These are phyloP conservation scores for Aegilops tauschii DNA, from an alignment of 176 grass and related monocot species.

Conservation along the genomic window DNA sequence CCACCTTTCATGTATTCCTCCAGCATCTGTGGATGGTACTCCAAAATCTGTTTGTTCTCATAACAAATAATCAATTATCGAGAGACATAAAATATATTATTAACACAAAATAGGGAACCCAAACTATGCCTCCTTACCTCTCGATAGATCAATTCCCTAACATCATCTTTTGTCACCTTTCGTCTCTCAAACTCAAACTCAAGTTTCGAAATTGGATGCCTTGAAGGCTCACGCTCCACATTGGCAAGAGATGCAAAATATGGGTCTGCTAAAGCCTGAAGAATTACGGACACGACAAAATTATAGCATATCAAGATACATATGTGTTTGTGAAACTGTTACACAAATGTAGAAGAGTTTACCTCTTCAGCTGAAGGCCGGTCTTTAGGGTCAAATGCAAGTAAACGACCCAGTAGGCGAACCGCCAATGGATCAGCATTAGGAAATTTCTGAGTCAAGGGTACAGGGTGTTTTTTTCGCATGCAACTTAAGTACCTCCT, in stretches of 20 bases:
- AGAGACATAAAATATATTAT: background rate
- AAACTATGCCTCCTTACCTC: constrained; percentile 55
- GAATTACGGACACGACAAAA: background rate
- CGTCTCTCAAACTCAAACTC: constrained; percentile 97
- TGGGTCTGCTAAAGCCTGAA: constrained; percentile 88
- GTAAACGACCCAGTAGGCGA: constrained; percentile 64
- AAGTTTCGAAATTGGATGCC: constrained; percentile 87
- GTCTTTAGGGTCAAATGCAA: constrained; percentile 97
- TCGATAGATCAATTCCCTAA: constrained; percentile 92
- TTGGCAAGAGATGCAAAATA: constrained; percentile 78
- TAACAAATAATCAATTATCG: constrained; percentile 21
- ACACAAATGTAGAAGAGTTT: background rate
- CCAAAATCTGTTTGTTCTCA: constrained; percentile 81
- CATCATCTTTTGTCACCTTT: constrained; percentile 93
- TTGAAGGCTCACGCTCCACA: constrained; percentile 81
- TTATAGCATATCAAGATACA: constrained; percentile 22
- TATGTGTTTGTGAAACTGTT: constrained; percentile 2
- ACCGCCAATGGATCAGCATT: constrained; percentile 77
- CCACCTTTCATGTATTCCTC: constrained; percentile 80
- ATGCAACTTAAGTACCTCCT: constrained; percentile 87
- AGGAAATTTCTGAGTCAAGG: constrained; percentile 80
- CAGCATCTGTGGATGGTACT: constrained; percentile 96
- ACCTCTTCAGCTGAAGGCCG: constrained; percentile 82
- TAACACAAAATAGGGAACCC: constrained; percentile 2
- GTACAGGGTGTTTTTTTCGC: constrained; percentile 69